phyloP scores from a whole-genome alignment of 2,329 filamentous ascomycete genomes.

The Basipetospora sp. region DNA sequence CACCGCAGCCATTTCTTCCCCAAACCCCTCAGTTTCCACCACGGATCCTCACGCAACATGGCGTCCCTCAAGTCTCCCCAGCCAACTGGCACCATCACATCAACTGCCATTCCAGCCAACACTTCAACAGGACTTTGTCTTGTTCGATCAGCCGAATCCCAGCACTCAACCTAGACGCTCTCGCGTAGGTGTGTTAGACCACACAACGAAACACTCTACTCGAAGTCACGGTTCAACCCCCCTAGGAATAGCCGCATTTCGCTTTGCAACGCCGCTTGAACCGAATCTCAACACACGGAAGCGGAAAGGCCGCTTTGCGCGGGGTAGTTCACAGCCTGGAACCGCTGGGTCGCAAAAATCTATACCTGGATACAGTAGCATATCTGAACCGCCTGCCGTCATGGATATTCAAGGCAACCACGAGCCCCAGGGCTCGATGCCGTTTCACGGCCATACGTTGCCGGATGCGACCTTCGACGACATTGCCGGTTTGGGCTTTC shows the following conservation, averaged over 20 bases:
- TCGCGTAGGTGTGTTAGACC: too few species aligned
- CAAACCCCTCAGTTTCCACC: constrained; percentile 63
- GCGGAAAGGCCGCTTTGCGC: too few species aligned
- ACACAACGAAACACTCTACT: too few species aligned
- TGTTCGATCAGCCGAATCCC: constrained; percentile 45
- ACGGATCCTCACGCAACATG: constrained; percentile 73
- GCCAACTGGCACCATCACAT: constrained; percentile 48
- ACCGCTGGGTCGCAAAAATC: too few species aligned
- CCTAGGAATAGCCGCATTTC: too few species aligned
- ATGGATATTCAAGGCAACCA: constrained; percentile 37
- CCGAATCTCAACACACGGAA: too few species aligned
- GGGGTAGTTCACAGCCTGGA: too few species aligned
- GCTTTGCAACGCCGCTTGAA: too few species aligned
- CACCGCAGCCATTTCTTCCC: constrained; percentile 45
- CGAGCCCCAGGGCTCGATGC: background rate
- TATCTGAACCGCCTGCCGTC: constrained; percentile 23
- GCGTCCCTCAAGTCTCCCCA: constrained; percentile 55
- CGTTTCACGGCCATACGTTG: constrained; percentile 4
- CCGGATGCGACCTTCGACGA: constrained; percentile 45
- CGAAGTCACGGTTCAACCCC: too few species aligned
- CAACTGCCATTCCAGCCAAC: constrained; percentile 40
- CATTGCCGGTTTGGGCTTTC: constrained; percentile 41
- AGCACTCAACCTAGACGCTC: constrained; percentile 16
- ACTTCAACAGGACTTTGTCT: constrained; percentile 60
- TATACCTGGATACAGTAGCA: constrained; percentile 39